phyloP scores from a whole-genome alignment of 208 protist genomes.

The Phytomonas francai region DNA sequence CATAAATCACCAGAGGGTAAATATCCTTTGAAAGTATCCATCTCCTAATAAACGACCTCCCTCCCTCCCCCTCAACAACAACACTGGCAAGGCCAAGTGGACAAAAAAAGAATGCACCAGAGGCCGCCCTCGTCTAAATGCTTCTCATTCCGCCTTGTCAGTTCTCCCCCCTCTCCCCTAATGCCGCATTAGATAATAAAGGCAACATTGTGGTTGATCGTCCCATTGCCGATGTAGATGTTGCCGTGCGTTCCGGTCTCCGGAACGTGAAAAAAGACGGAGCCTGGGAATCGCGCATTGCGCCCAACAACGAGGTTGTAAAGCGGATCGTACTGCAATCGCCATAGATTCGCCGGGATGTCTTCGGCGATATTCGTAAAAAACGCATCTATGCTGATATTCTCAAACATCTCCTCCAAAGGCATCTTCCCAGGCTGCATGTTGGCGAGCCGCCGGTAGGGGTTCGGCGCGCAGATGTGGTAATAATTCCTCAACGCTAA shows the following conservation, averaged over 20 bases:
- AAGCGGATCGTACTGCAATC: constrained; percentile 59
- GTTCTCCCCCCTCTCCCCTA: no score
- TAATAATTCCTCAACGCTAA: constrained; percentile 76
- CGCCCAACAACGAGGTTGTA: constrained; percentile 57
- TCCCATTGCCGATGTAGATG: constrained; percentile 85
- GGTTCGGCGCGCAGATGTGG: constrained; percentile 63
- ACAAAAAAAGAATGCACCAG: no score
- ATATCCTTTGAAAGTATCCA: no score
- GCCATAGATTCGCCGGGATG: constrained; percentile 64
- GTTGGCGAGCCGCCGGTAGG: constrained; percentile 44
- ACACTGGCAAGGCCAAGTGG: no score
- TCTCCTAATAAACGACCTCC: no score
- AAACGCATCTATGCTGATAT: constrained; percentile 49
- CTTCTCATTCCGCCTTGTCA: no score
- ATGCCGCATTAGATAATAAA: constrained; percentile 48
- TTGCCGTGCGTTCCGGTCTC: constrained; percentile 66
- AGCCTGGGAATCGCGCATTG: constrained; percentile 57
- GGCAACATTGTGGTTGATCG: constrained; percentile 65
- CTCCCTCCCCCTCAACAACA: no score
- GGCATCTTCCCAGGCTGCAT: constrained; percentile 36
- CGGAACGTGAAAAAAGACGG: constrained; percentile 77
- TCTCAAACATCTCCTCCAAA: constrained; percentile 44
- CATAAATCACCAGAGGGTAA: no score
- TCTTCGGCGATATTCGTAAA: constrained; percentile 75
- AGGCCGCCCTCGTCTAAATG: no score